phyloP scores from a whole-genome alignment of 1,284 basidiomycete species.

The Tylopilus orsonianus region DNA sequence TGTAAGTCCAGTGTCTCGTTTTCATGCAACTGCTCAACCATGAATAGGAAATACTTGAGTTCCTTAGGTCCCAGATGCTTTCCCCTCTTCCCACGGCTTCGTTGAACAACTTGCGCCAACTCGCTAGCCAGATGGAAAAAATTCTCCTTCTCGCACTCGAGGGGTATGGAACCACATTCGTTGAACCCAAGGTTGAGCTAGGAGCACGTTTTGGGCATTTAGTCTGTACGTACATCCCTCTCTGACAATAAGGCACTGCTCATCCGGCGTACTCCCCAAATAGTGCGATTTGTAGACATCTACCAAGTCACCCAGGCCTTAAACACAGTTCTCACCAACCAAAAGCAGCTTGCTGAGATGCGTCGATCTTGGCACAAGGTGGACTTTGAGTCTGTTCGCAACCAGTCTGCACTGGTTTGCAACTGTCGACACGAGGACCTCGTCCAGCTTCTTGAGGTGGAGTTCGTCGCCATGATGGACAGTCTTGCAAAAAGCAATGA shows the following conservation, averaged over 20 bases:
- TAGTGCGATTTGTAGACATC: conserved; percentile 86
- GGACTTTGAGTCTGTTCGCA: conserved; percentile 86
- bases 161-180: conserved; percentile 83
- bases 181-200: conserved; percentile 85
- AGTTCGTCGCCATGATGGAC: conserved; percentile 78
- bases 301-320: conserved; percentile 87
- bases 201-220: conserved; percentile 87
- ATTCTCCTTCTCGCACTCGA: conserved; percentile 78
- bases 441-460: conserved; percentile 78
- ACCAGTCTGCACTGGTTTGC: conserved; percentile 87
- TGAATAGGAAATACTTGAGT: conserved; percentile 79
- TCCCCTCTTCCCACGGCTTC: conserved; percentile 70
- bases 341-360: conserved; percentile 83
- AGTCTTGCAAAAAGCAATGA: conserved; percentile 68
- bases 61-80: conserved; percentile 79
- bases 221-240: conserved; percentile 59
- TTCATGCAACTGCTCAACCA: conserved; percentile 17
- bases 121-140: conserved; percentile 91
- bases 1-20: conserved; percentile 45
- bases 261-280: conserved; percentile 12
- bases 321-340: conserved; percentile 80
- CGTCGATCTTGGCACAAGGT: conserved; percentile 82
- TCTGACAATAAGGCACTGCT: conserved; percentile 5
- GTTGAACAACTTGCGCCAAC: conserved; percentile 68
- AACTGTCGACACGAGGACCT: conserved; percentile 88